Base-by-base conservation (phyloP, 2,329 filamentous ascomycete species). In the Cordyceps farinosa region DNA sequence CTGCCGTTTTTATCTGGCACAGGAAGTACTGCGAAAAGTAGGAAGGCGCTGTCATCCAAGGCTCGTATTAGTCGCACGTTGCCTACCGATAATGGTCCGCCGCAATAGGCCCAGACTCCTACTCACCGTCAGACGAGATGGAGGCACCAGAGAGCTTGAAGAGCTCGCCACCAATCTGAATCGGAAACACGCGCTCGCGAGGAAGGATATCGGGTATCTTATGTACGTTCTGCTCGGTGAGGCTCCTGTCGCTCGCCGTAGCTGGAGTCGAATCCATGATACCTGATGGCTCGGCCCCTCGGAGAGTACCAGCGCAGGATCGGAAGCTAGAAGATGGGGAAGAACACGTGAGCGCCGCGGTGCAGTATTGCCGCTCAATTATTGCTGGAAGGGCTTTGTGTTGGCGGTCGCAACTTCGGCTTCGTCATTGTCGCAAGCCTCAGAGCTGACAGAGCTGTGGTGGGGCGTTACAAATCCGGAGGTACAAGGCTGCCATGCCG, bases 21-120 rank as follows among this genome's bases (percentile, higher is more conserved):
- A 88, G 83, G 76, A 98, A 98, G 79, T 95, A 97, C 69, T 92
- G 89, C 27, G 94, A 96, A 78, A 98, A 97, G 76, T 97, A 97
- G 56, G 93, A 97, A 64, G 94, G 94, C 71, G 92, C 94, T 96
- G 57, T 36, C 62, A 29, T n/a, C 22, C 40, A 8, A 45, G 8
- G 6, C 11, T 47, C 38, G 30, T 30, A 38, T 60, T 44, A 60
- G 48, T 22, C 17, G 47, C 47, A 45, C 8, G 30, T 45, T 34
- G 47, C 38, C 27, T 34, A 48, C 17, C 22, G 10, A n/a, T 32
- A 36, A 58, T 2, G 8, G 38, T 13, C 4, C 1, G 13, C n/a
- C 54, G 11, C 45, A 32, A 54, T 36, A 32, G 22, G 57, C 47
- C 42, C 30, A 17, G 22, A 36, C 29, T 42, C 34, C 22, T 36